Evolutionary conservation across 345 rosid genomes (phyloP).

Genomic region (Jatropha curcas): DNA sequence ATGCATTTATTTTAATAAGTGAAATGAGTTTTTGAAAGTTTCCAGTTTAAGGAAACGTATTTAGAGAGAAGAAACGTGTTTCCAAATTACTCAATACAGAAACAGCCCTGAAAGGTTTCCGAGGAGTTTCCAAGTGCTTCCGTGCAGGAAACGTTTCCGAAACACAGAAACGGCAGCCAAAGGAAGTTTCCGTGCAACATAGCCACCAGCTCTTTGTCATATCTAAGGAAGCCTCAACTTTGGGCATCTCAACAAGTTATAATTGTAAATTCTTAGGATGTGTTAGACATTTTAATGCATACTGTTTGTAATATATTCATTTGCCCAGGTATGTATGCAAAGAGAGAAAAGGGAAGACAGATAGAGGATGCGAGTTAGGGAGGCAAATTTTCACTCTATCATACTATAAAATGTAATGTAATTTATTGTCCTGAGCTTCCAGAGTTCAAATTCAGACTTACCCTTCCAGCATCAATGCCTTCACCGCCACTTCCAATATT

Average conservation of each 20-base stretch:
- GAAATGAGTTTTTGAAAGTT: too few species aligned
- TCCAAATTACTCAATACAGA: too few species aligned
- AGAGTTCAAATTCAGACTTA: constrained; percentile 27
- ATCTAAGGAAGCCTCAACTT: neutral
- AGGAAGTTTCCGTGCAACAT: too few species aligned
- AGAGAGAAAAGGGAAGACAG: neutral
- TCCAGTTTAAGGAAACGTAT: too few species aligned
- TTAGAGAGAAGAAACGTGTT: too few species aligned
- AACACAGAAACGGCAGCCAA: too few species aligned
- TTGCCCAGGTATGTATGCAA: neutral
- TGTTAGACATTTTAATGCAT: neutral
- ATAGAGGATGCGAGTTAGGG: neutral
- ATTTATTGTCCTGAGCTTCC: constrained; percentile 1
- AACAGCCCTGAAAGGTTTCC: too few species aligned
- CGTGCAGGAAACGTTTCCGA: too few species aligned
- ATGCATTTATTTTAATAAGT: too few species aligned
- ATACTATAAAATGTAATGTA: neutral
- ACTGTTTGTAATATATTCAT: neutral
- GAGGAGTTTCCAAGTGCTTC: too few species aligned
- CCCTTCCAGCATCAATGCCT: constrained; percentile 46
- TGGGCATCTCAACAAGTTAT: neutral
- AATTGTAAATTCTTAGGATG: neutral
- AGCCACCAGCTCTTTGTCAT: too few species aligned
- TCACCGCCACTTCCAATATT: constrained; percentile 47
- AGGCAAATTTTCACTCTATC: neutral